These are phyloP conservation scores for Aspergillus neotritici DNA, from an alignment of 2,329 filamentous ascomycete genomes.

Conservation along the genomic window DNA sequence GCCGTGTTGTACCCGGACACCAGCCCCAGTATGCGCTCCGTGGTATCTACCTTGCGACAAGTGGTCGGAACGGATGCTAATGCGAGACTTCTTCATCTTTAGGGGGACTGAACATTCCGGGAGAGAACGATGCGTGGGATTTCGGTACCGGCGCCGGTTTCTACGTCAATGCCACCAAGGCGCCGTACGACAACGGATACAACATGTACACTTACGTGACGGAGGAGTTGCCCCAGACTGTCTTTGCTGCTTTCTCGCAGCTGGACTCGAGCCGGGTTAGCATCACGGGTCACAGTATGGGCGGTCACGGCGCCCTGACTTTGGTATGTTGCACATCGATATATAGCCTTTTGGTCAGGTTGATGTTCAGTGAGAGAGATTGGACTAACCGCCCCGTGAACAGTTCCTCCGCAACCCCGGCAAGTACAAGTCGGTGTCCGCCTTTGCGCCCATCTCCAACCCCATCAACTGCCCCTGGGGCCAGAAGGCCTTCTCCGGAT, in stretches of 20 bases:
- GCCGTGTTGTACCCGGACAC: slow-evolving; percentile 96
- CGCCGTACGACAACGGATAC: slow-evolving; percentile 73
- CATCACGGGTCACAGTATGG: slow-evolving; percentile 95
- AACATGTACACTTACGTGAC: slow-evolving; percentile 93
- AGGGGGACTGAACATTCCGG: slow-evolving; percentile 71
- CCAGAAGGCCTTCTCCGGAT: slow-evolving; percentile 87
- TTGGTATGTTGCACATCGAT: slow-evolving; percentile 44
- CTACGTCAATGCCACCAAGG: slow-evolving; percentile 79
- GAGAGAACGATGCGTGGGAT: slow-evolving; percentile 84
- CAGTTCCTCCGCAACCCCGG: slow-evolving; percentile 85
- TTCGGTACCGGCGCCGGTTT: slow-evolving; percentile 91
- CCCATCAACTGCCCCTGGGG: slow-evolving; percentile 86
- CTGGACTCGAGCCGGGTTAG: slow-evolving; percentile 67
- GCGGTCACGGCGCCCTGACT: slow-evolving; percentile 89
- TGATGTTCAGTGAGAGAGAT: background rate
- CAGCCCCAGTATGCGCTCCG: slow-evolving; percentile 61
- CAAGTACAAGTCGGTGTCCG: slow-evolving; percentile 80
- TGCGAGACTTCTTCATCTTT: background rate
- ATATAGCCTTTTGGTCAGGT: background rate
- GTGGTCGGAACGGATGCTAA: too few species aligned
- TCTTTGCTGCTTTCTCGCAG: slow-evolving; percentile 66
- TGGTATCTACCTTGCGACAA: too few species aligned
- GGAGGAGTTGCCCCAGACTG: slow-evolving; percentile 71
- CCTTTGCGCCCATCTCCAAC: slow-evolving; percentile 87
- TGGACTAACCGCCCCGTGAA: slow-evolving; percentile 6